Base-by-base conservation (phyloP, 2,329 filamentous ascomycete species). In the Paramyrothecium roridum region DNA sequence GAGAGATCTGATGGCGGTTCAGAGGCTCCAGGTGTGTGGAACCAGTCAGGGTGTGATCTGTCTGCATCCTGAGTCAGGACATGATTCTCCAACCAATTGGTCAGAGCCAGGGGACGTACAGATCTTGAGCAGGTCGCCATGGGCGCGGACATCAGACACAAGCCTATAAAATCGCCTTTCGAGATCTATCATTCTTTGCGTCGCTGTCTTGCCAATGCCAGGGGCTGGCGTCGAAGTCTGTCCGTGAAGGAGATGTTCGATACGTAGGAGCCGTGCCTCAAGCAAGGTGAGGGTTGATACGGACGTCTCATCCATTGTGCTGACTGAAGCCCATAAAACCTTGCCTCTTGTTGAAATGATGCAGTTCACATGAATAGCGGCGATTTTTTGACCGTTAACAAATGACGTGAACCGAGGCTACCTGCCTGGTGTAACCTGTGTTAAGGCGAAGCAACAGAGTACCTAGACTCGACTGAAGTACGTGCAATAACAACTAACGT, bases 241-340 rank as follows among this genome's bases (percentile, higher is more conserved):
- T 23, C 83, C 83, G 62, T 81, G 78, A 48, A 87, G 74, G 3
- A 85, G 68, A 60, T 85, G 82, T 62, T 87, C 84, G 56, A 86
- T 73, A 48, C 83, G 81, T 17, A 78, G 70, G 12, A 87, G 76
- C n/a, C 84, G 83, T 52, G 79, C 74, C 64, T 85, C 82, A 37
- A 87, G 76, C 23, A 85, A 73, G 46, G 74, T 76, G 57, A 86
- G 76, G 1, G 83, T 85, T 34, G 77, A 74, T 10, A 84, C 70
- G 1, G 81, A 78, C 3, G 80, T 83, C 53, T 78, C 73, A 64
- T 84, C 80, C 22, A 83, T 69, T 8, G 72, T 68, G 57, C 62
- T 65, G 45, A 69, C 65, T 10, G 26, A 30, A 6, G 26, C 10
- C 69, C 73, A 73, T 54, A 56, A 30, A 30, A 30, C 10, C 10